Base-by-base conservation (phyloP, 1,284 basidiomycete genomes). In the Volvariella surrecta region DNA sequence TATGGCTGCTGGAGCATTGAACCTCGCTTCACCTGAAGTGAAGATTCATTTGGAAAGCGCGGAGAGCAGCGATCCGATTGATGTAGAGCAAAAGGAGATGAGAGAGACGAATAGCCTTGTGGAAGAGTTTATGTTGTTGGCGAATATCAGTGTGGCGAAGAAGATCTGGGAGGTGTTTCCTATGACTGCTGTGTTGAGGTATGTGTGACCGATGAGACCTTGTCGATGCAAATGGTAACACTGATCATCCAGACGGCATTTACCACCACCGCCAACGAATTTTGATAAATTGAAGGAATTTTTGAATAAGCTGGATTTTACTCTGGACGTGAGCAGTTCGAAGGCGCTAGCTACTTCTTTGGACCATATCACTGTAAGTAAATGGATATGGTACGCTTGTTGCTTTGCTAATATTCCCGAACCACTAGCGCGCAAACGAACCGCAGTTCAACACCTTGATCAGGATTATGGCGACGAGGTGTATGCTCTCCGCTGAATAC, bases 61-160 rank as follows among this genome's bases (percentile, higher is more conserved):
- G 2, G 96, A 99, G 61, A 88, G 87, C 0, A 87, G 89, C 0
- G 95, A 93, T 45, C 96, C 96, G 0, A 90, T 98, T 50, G 95
- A 98, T 52, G 94, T 99, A 3, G 94, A 98, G 65, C 93, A 96
- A 60, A 99, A 99, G 62, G 85, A 93, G 56, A 62, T 89, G 57
- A 68, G 77, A 28, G 94, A 99, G 66, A 99, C 96, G 9, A 99
- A 99, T 60, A 93, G 88, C 50, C 68, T 99, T 8, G 96, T 99
- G 1, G 96, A 99, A 60, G 96, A 99, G 64, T 99, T 99, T 63
- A 99, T 99, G 96, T 69, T 99, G 49, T 78, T 99, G 45, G 96
- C 96, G 20, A 99, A 99, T 57, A 89, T 96, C 52, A 91, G 86
- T 49, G 96, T 98, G 0, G 96, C 95, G 6, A 68, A 71, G 54